phyloP scores from a whole-genome alignment of 164 flowering plant genomes.

The Vitis rotundifolia region DNA sequence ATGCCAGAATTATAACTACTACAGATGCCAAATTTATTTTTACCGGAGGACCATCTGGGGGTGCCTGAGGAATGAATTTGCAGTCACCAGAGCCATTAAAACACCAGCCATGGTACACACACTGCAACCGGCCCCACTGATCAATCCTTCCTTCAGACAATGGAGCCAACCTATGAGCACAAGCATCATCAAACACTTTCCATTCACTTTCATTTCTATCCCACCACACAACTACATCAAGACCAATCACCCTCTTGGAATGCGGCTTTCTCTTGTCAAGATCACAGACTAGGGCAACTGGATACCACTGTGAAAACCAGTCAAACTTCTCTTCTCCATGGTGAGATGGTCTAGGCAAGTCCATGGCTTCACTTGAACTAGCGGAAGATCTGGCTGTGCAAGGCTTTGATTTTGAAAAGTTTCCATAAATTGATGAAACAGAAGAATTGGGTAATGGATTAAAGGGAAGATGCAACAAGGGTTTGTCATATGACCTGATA shows the following conservation, averaged over 20 bases:
- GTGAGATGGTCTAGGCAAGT: slow-evolving; percentile 23
- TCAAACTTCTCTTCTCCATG: slow-evolving; percentile 51
- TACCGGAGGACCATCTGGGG: too few species aligned
- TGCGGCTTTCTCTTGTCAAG: too few species aligned
- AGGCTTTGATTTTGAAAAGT: slow-evolving; percentile 29
- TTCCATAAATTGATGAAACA: slow-evolving; percentile 10
- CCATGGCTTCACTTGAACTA: slow-evolving; percentile 26
- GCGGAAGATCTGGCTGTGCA: slow-evolving; percentile 32
- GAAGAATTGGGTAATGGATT: slow-evolving; percentile 20
- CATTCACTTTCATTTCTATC: slow-evolving; percentile 45
- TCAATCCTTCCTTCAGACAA: slow-evolving; percentile 65
- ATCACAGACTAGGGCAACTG: too few species aligned
- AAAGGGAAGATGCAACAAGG: slow-evolving; percentile 17
- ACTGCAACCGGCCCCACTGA: slow-evolving; percentile 62
- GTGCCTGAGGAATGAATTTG: too few species aligned
- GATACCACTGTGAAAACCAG: slow-evolving; percentile 46
- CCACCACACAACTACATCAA: slow-evolving; percentile 70
- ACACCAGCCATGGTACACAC: slow-evolving; percentile 76
- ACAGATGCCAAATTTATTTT: too few species aligned
- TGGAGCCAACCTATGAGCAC: slow-evolving; percentile 67
- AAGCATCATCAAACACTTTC: slow-evolving; percentile 56
- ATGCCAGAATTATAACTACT: too few species aligned
- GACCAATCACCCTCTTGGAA: slow-evolving; percentile 7
- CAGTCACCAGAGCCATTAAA: slow-evolving; percentile 33
- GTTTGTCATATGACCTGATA: slow-evolving; percentile 14